Conservation (phyloP, 2,329 filamentous ascomycete genomes). For the Pseudogymnoascus sp. region DNA sequence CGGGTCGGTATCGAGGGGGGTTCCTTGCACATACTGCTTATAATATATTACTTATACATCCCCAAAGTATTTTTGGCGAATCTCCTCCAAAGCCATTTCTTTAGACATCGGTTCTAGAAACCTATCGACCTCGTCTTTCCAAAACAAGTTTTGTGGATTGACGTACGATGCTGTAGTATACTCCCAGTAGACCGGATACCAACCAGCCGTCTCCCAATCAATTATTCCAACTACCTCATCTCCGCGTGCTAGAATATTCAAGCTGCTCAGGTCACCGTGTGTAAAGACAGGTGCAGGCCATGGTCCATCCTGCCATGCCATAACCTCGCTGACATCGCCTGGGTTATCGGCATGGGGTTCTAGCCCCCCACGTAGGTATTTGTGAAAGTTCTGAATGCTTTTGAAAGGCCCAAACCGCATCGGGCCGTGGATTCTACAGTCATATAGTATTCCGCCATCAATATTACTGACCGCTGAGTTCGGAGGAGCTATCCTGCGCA, state of each 20-base stretch:
- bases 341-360: slow-evolving; percentile 11
- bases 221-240: slow-evolving; percentile 32
- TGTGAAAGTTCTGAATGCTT: slow-evolving; percentile 27
- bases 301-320: slow-evolving; percentile 13
- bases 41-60: slow-evolving; percentile 19
- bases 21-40: background rate
- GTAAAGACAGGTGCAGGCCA: slow-evolving; percentile 14
- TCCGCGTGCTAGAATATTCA: slow-evolving; percentile 10
- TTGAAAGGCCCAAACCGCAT: slow-evolving; percentile 27
- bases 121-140: slow-evolving; percentile 31
- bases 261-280: slow-evolving; percentile 12
- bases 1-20: background rate
- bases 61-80: slow-evolving; percentile 31
- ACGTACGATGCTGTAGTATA: slow-evolving; percentile 31
- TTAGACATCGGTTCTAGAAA: slow-evolving; percentile 32
- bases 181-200: slow-evolving; percentile 34
- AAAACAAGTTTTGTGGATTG: slow-evolving; percentile 33
- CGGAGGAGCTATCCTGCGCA: background rate
- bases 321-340: slow-evolving; percentile 12
- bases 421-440: background rate
- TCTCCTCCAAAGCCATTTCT: slow-evolving; percentile 33
- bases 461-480: background rate
- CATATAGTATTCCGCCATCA: background rate
- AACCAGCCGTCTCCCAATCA: slow-evolving; percentile 40
- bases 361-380: slow-evolving; percentile 22